phyloP scores from a whole-genome alignment of 352 stramenopile species.

The Globisporangium orthogonon region DNA sequence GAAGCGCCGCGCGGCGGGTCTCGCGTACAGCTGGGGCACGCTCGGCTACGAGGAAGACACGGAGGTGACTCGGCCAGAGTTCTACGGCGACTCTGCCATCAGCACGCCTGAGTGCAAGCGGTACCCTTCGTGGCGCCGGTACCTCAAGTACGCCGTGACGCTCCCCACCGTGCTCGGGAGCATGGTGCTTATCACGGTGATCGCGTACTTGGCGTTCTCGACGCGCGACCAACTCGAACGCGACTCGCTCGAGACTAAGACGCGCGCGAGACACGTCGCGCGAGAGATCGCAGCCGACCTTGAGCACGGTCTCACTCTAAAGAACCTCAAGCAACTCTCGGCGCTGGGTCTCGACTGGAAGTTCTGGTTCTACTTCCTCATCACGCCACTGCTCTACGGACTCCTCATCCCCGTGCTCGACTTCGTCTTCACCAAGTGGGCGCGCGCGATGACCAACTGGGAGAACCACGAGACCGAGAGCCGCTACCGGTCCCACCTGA shows the following conservation, averaged over 20 bases:
- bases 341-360: conserved; percentile 61
- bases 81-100: conserved; percentile 43
- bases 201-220: conserved; percentile 68
- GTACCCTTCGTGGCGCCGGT: conserved; percentile 73
- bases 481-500: conserved; percentile 88
- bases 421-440: conserved; percentile 79
- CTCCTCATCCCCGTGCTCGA: conserved; percentile 80
- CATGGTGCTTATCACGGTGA: conserved; percentile 47
- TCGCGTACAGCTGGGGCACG: conserved; percentile 88
- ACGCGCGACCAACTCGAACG: conserved; percentile 71
- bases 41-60: conserved; percentile 87
- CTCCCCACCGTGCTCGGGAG: conserved; percentile 48
- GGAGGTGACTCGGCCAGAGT: conserved; percentile 80
- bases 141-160: conserved; percentile 70
- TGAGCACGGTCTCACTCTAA: conserved; percentile 44
- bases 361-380: conserved; percentile 84
- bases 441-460: conserved; percentile 90
- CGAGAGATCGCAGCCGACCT: conserved; percentile 36
- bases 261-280: conserved; percentile 33
- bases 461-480: conserved; percentile 90
- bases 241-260: conserved; percentile 37
- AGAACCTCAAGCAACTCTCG: conserved; percentile 40
- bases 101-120: conserved; percentile 26
- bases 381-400: conserved; percentile 84
- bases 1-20: conserved; percentile 58